phyloP scores from a whole-genome alignment of 441 rosid species.

The Geranium incanum region DNA sequence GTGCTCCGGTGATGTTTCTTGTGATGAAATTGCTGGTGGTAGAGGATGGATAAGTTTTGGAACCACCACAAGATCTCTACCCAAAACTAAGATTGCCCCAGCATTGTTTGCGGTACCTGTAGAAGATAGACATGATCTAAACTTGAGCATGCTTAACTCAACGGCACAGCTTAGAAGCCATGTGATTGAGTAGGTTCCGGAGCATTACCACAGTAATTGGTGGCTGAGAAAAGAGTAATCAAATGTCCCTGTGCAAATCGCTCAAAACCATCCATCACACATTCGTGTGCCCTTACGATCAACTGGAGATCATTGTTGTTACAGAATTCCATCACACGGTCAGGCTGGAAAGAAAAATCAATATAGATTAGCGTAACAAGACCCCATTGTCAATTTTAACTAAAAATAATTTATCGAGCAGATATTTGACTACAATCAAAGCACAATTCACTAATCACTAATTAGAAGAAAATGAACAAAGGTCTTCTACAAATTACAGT shows the following conservation, averaged over 20 bases:
- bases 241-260: constrained; percentile 96
- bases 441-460: background rate
- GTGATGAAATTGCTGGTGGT: constrained; percentile 86
- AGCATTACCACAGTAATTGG: constrained; percentile 85
- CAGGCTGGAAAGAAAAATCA: constrained; percentile 58
- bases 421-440: background rate
- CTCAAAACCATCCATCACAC: constrained; percentile 99
- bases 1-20: constrained; percentile 74
- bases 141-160: constrained; percentile 3
- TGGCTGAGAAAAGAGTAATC: constrained; percentile 93
- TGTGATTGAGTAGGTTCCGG: background rate
- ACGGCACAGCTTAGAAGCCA: constrained; percentile 1
- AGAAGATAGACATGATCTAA: constrained; percentile 15
- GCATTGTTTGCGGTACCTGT: constrained; percentile 96
- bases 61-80: constrained; percentile 97
- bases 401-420: background rate
- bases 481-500: background rate
- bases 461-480: background rate
- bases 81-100: constrained; percentile 92
- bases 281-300: constrained; percentile 95
- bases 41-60: constrained; percentile 93
- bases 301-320: constrained; percentile 93
- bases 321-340: constrained; percentile 98
- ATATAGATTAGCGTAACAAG: constrained; percentile 21
- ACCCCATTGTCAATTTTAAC: background rate